phyloP scores from a whole-genome alignment of 2,329 filamentous ascomycete species.

The Falciphora oryzae region DNA sequence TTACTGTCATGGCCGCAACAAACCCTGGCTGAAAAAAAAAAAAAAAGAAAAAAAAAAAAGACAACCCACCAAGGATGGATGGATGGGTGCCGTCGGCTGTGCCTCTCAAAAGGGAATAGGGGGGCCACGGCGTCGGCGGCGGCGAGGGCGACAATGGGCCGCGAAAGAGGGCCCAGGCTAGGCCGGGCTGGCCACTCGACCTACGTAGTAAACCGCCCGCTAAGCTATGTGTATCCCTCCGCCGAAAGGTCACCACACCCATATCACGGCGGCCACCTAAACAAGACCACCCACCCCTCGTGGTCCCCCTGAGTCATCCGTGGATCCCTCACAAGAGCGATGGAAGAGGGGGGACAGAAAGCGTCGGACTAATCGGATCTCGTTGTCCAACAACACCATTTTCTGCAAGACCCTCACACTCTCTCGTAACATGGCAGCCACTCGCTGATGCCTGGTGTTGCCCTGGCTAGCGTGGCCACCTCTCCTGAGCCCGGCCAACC shows the following conservation, averaged over 20 bases:
- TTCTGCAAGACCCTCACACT: not conserved
- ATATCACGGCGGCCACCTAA: not conserved
- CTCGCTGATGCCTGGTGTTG: not conserved
- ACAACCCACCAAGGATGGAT: not conserved
- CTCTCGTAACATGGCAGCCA: not conserved
- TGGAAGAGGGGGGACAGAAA: not conserved
- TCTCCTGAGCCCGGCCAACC: no score
- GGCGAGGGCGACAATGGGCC: constrained; percentile 1
- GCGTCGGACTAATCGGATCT: not conserved
- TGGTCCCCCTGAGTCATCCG: not conserved
- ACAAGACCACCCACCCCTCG: not conserved
- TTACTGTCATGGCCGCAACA: not conserved
- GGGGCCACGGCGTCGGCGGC: not conserved
- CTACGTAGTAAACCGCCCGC: no score
- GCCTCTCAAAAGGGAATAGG: not conserved
- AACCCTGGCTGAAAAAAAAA: no score
- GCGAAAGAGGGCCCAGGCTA: not conserved
- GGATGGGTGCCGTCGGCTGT: not conserved
- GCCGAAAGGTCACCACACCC: not conserved
- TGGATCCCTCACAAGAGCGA: not conserved
- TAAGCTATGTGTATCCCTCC: no score
- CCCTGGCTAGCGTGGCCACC: not conserved
- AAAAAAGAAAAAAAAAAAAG: no score
- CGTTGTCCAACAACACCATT: not conserved
- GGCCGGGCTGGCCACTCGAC: no score